Percentiles rank a stretch among this genome's conserved stretches.
Conservation (phyloP, 768 basidiomycete species). For the Mrakia hoshinonis region DNA sequence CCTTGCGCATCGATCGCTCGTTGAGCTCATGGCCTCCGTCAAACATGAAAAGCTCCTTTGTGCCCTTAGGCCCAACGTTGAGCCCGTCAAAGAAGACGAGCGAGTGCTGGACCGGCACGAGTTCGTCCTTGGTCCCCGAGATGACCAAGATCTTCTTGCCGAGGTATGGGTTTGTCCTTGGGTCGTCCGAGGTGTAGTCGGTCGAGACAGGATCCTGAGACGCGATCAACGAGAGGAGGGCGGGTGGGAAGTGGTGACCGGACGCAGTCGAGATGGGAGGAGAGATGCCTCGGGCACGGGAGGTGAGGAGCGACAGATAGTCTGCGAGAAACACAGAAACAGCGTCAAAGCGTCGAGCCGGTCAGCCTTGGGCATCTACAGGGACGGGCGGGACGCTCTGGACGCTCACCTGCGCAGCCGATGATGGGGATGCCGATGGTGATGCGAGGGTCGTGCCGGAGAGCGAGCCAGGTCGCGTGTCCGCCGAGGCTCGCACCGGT, state of each 20-base stretch:
- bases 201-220: constrained; percentile 30
- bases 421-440: background rate
- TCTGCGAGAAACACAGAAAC: background rate
- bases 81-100: background rate
- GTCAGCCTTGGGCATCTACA: background rate
- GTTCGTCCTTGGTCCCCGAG: constrained; percentile 55
- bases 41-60: background rate
- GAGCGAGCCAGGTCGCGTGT: background rate
- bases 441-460: background rate
- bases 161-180: constrained; percentile 46
- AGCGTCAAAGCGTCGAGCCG: no score
- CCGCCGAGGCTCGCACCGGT: background rate
- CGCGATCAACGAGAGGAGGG: background rate
- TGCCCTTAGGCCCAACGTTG: background rate
- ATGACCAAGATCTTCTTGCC: constrained; percentile 68
- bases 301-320: background rate
- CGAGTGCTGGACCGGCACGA: constrained; percentile 33
- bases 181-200: constrained; percentile 43
- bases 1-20: background rate
- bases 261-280: background rate
- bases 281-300: background rate
- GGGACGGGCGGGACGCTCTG: background rate
- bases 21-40: background rate
- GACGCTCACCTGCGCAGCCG: background rate
- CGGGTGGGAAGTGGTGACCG: background rate